phyloP scores from a whole-genome alignment of 257 asterid genomes.

The Perilla frutescens region DNA sequence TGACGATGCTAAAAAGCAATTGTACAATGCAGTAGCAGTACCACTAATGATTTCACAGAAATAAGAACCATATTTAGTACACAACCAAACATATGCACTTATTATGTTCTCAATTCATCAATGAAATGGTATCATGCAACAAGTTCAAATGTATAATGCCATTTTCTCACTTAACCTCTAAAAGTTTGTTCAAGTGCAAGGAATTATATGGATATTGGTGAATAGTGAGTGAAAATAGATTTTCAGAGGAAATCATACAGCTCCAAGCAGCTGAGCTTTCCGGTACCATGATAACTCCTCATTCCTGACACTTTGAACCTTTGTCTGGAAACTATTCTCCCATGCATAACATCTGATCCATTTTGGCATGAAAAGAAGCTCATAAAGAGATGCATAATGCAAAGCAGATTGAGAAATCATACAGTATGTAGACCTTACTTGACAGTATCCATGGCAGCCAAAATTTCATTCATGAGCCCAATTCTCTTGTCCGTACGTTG shows the following conservation, averaged over 20 bases:
- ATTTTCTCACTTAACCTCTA: slow-evolving; percentile 19
- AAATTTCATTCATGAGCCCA: slow-evolving; percentile 94
- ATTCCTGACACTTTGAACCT: slow-evolving; percentile 76
- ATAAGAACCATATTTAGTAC: slow-evolving; percentile 7
- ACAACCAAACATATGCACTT: slow-evolving; percentile 18
- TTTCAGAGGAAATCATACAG: slow-evolving; percentile 59
- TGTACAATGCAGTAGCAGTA: slow-evolving; percentile 2
- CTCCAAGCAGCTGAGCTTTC: slow-evolving; percentile 82
- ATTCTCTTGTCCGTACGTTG: slow-evolving; percentile 94
- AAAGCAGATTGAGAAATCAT: slow-evolving; percentile 25
- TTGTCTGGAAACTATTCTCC: slow-evolving; percentile 87
- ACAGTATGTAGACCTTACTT: slow-evolving; percentile 58
- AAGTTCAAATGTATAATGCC: background rate
- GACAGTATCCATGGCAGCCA: slow-evolving; percentile 99
- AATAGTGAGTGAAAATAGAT: slow-evolving; percentile 30
- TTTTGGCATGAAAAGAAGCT: slow-evolving; percentile 26
- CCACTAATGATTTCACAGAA: slow-evolving; percentile 13
- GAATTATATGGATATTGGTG: slow-evolving; percentile 10
- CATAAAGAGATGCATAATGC: slow-evolving; percentile 30
- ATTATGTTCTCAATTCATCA: background rate
- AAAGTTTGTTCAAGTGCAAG: background rate
- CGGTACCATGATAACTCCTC: slow-evolving; percentile 93
- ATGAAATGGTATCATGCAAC: slow-evolving; percentile 9
- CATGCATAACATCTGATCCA: slow-evolving; percentile 92
- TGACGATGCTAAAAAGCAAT: slow-evolving; percentile 23